Percentiles rank a stretch among this genome's conserved stretches.
phyloP scores from a whole-genome alignment of 176 grass and related monocot genomes.

The Pontederia crassipes region DNA sequence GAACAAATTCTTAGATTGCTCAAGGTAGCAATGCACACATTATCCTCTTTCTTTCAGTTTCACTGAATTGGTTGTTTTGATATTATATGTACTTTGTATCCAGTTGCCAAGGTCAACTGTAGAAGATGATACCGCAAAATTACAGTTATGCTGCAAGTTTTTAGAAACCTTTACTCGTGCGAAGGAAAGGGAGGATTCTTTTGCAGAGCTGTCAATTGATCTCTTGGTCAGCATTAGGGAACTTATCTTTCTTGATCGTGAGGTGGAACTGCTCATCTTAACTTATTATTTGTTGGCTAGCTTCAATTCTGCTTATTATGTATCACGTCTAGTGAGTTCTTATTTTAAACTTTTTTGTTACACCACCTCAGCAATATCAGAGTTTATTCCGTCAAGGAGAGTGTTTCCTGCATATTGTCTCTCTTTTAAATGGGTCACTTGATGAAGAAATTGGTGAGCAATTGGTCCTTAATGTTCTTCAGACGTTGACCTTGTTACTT shows the following conservation, averaged over 20 bases:
- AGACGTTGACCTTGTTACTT: conserved; percentile 73
- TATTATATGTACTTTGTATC: background rate
- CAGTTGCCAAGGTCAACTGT: conserved; percentile 61
- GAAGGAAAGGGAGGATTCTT: conserved; percentile 66
- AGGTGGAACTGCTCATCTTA: conserved; percentile 35
- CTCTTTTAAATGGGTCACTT: conserved; percentile 83
- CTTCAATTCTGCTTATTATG: background rate
- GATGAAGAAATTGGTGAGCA: conserved; percentile 66
- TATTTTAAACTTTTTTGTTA: background rate
- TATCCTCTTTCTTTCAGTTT: conserved; percentile 17
- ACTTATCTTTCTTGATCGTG: conserved; percentile 65
- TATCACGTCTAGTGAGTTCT: background rate
- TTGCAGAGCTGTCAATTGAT: conserved; percentile 70
- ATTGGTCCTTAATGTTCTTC: conserved; percentile 83
- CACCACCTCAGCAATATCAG: conserved; percentile 71
- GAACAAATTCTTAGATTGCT: conserved; percentile 88
- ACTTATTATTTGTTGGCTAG: background rate
- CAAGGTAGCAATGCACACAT: conserved; percentile 34
- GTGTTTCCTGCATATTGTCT: conserved; percentile 95
- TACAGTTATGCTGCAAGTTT: conserved; percentile 83
- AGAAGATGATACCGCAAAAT: conserved; percentile 73
- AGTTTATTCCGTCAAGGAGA: conserved; percentile 68
- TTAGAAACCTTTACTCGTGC: conserved; percentile 72
- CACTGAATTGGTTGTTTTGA: conserved; percentile 17
- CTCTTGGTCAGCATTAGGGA: conserved; percentile 85